These are phyloP conservation scores for Wickerhamomyces silvicola DNA, from an alignment of 805 yeast genomes.

Conservation along the genomic window DNA sequence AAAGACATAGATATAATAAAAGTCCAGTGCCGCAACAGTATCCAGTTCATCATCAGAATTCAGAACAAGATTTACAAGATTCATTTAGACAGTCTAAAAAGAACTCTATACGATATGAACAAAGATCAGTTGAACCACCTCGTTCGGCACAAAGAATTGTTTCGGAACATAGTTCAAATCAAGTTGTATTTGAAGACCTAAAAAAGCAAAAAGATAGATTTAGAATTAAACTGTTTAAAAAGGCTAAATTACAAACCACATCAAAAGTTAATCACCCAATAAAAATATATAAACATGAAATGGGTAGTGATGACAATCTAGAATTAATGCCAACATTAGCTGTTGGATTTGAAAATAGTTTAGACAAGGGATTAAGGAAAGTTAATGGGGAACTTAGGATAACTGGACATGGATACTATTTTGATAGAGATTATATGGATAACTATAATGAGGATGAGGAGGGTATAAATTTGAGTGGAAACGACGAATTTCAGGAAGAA, in stretches of 20 bases:
- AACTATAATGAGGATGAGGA: background rate
- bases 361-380: conserved; percentile 11
- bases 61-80: background rate
- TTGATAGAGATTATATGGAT: background rate
- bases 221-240: background rate
- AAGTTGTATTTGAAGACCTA: background rate
- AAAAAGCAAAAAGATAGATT: background rate
- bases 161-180: background rate
- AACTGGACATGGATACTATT: conserved; percentile 19
- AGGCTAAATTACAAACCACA: background rate
- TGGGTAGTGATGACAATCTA: conserved; percentile 16
- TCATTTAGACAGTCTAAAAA: background rate
- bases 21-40: no score
- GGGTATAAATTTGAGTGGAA: no score
- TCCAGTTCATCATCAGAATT: background rate
- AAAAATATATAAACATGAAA: conserved; percentile 8
- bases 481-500: no score
- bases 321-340: conserved; percentile 23
- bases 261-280: background rate
- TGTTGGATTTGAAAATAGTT: conserved; percentile 21
- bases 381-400: conserved; percentile 19
- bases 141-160: no score
- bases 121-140: no score
- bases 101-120: no score
- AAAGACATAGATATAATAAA: no score